Evolutionary conservation across 2,329 filamentous ascomycete genomes (phyloP).

Genomic region (Fusarium cyanostomum): DNA sequence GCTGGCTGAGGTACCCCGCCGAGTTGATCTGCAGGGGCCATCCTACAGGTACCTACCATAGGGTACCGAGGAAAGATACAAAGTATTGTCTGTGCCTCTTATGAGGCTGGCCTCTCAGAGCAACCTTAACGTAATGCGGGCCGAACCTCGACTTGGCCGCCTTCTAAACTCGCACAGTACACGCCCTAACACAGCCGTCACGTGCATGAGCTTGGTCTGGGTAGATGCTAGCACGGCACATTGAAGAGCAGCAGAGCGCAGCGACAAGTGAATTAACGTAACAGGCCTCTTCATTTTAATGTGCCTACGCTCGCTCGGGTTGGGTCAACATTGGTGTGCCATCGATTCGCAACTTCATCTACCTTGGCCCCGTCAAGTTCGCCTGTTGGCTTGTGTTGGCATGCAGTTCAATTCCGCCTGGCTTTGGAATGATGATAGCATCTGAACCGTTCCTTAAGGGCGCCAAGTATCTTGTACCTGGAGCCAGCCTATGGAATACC

Average conservation of each 20-base stretch:
- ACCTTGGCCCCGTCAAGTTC: slow-evolving; percentile 2
- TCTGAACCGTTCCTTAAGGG: background rate
- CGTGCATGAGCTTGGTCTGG: too few relatives aligned
- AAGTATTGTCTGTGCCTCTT: background rate
- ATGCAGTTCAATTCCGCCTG: slow-evolving; percentile 1
- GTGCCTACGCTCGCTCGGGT: background rate
- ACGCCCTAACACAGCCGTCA: too few relatives aligned
- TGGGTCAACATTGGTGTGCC: slow-evolving; percentile 7
- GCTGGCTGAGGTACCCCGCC: slow-evolving; percentile 3
- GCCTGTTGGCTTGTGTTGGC: slow-evolving; percentile 2
- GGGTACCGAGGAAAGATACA: background rate
- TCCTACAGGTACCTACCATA: too few relatives aligned
- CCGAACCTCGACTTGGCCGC: too few relatives aligned
- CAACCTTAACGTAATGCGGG: background rate
- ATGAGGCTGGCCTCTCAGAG: background rate
- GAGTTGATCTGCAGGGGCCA: slow-evolving; percentile 1
- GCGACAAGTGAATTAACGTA: too few relatives aligned
- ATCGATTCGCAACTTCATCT: slow-evolving; percentile 5
- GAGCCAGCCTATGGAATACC: background rate
- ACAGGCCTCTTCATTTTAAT: too few relatives aligned
- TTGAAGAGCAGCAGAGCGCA: too few relatives aligned
- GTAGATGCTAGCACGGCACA: too few relatives aligned
- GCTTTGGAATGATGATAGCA: background rate
- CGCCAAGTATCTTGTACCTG: background rate
- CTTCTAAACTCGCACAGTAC: too few relatives aligned